Conservation (phyloP, 2,329 filamentous ascomycete genomes). For the Hypomyces perniciosus region DNA sequence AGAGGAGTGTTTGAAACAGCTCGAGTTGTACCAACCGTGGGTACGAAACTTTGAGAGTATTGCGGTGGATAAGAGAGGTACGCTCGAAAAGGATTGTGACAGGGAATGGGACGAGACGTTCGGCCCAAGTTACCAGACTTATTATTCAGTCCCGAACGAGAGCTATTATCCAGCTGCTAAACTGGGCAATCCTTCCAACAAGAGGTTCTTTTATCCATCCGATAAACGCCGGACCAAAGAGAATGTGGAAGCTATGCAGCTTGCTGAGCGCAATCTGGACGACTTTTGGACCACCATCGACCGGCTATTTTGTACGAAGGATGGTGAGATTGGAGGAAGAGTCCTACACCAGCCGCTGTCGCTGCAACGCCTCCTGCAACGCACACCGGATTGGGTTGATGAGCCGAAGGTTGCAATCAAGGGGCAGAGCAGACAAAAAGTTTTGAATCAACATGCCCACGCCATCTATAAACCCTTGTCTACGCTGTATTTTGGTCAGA, state of each 20-base stretch:
- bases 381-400: slow-evolving; percentile 42
- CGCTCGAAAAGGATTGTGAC: slow-evolving; percentile 23
- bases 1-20: slow-evolving; percentile 36
- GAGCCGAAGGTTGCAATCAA: slow-evolving; percentile 29
- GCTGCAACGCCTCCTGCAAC: slow-evolving; percentile 30
- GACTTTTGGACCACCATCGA: slow-evolving; percentile 12
- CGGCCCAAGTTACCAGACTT: no score
- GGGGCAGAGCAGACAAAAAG: not conserved
- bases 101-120: not conserved
- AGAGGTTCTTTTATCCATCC: slow-evolving; percentile 37
- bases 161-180: not conserved
- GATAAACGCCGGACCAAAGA: slow-evolving; percentile 41
- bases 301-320: slow-evolving; percentile 11
- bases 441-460: not conserved
- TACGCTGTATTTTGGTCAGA: slow-evolving; percentile 15
- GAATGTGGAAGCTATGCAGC: slow-evolving; percentile 37
- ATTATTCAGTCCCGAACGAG: not conserved
- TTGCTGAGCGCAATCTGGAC: slow-evolving; percentile 36
- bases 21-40: slow-evolving; percentile 45
- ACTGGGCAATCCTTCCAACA: slow-evolving; percentile 28
- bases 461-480: slow-evolving; percentile 21
- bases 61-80: slow-evolving; percentile 18
- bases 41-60: slow-evolving; percentile 32
- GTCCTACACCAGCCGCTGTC: not conserved
- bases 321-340: not conserved